Conservation (phyloP, 2,329 filamentous ascomycete genomes). For the Leptodontidium sp. region DNA sequence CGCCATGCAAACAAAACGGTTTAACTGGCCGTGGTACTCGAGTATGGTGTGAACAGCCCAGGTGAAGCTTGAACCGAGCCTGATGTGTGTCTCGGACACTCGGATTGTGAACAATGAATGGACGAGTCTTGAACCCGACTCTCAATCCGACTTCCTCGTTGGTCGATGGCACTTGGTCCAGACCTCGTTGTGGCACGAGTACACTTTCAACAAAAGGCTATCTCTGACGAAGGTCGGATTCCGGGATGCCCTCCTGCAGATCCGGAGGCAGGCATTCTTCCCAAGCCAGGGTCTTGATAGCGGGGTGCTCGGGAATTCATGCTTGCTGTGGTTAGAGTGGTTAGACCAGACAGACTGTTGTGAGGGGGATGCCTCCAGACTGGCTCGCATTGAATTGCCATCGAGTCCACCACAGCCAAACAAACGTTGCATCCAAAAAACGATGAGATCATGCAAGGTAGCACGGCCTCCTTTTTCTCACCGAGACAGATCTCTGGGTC, state of each 20-base stretch:
- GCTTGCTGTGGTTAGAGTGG: background rate
- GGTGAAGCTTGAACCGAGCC: background rate
- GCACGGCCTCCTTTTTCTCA: conserved; percentile 2
- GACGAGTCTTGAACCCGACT: background rate
- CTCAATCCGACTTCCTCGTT: background rate
- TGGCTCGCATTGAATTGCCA: conserved; percentile 1
- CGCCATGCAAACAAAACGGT: background rate
- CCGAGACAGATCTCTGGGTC: conserved; percentile 17
- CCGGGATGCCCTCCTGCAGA: conserved; percentile 3
- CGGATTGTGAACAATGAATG: background rate
- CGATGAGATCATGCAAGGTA: conserved; percentile 12
- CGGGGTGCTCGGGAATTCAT: conserved; percentile 11
- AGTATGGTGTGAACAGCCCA: no score
- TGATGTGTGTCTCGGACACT: background rate
- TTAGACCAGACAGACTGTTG: background rate
- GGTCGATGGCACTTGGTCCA: background rate
- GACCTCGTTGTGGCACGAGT: background rate
- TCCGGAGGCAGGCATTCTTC: background rate
- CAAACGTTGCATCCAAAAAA: background rate
- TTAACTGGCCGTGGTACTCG: background rate
- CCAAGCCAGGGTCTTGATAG: background rate
- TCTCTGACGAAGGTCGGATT: no score
- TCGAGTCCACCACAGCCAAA: background rate
- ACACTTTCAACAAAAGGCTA: background rate
- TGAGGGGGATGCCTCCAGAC: conserved; percentile 5